These are phyloP conservation scores for Cenchrus purpureus DNA, from an alignment of 176 grass and related monocot species.

Conservation along the genomic window DNA sequence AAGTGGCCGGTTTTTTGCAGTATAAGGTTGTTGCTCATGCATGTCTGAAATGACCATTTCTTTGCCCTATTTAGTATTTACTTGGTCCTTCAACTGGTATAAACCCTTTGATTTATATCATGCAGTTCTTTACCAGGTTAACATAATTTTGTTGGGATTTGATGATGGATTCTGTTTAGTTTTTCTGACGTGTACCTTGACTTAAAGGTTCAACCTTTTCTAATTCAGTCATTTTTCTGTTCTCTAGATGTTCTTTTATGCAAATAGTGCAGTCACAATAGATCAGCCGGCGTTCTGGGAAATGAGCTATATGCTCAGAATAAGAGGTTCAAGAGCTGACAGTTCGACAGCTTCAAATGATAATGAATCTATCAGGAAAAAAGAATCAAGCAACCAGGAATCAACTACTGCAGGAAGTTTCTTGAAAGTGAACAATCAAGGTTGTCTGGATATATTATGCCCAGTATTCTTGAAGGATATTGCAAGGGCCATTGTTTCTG, in stretches of 20 bases:
- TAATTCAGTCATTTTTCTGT: slow-evolving; percentile 34
- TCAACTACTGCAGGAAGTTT: slow-evolving; percentile 20
- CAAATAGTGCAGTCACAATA: slow-evolving; percentile 71
- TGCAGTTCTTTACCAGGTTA: slow-evolving; percentile 13
- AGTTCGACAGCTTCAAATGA: slow-evolving; percentile 35
- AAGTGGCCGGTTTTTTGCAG: slow-evolving; percentile 11
- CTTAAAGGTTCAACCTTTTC: slow-evolving; percentile 18
- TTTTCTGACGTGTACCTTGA: slow-evolving; percentile 10
- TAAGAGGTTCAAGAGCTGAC: slow-evolving; percentile 38
- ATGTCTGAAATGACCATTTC: slow-evolving; percentile 13
- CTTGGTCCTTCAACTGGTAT: neutral
- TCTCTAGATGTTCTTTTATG: slow-evolving; percentile 91
- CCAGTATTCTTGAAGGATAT: slow-evolving; percentile 74
- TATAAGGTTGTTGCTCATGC: slow-evolving; percentile 21
- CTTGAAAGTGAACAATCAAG: slow-evolving; percentile 48
- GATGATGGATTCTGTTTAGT: neutral
- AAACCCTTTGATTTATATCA: slow-evolving; percentile 19
- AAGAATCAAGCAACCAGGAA: slow-evolving; percentile 55
- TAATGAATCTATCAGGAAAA: slow-evolving; percentile 46
- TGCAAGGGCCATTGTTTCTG: slow-evolving; percentile 79
- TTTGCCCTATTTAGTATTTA: neutral
- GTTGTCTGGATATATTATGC: slow-evolving; percentile 57
- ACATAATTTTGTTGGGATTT: slow-evolving; percentile 9
- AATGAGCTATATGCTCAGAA: slow-evolving; percentile 90
- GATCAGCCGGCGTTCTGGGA: slow-evolving; percentile 96